A percentile compares a stretch with the other conserved stretches of the same genome.
These are phyloP conservation scores for Trebouxiophyceae sp. DNA, from an alignment of 163 green algal genomes.

Conservation along the genomic window DNA sequence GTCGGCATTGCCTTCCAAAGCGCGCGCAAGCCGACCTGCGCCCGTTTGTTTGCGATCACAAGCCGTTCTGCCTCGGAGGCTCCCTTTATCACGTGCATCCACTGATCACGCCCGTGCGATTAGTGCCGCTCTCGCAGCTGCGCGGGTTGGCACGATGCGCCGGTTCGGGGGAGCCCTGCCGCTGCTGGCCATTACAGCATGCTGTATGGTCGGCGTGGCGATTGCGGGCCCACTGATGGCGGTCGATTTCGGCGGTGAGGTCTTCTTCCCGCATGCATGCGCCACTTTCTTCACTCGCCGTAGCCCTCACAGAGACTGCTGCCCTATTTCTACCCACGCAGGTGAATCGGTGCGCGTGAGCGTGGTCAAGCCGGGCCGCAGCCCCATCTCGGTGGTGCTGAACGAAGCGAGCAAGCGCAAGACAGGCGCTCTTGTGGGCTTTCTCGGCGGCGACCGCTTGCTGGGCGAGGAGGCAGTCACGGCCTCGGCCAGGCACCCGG, in stretches of 20 bases:
- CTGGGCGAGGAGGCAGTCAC: slow-evolving; percentile 81
- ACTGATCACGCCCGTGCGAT: too few species aligned
- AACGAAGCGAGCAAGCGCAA: slow-evolving; percentile 97
- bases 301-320: not conserved
- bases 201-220: not conserved
- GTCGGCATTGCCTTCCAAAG: too few species aligned
- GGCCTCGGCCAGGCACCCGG: slow-evolving; percentile 61
- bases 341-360: slow-evolving; percentile 87
- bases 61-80: too few species aligned
- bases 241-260: slow-evolving; percentile 80
- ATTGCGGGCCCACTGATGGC: slow-evolving; percentile 65
- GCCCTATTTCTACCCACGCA: not conserved
- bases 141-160: too few species aligned
- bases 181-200: too few species aligned
- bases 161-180: too few species aligned
- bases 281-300: not conserved
- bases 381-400: slow-evolving; percentile 84
- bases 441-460: slow-evolving; percentile 71
- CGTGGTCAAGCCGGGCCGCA: slow-evolving; percentile 79
- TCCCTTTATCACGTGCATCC: too few species aligned
- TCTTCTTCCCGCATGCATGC: not conserved
- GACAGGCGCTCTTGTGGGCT: slow-evolving; percentile 71
- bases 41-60: too few species aligned
- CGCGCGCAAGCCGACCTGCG: too few species aligned
- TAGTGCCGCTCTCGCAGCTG: too few species aligned